Base-by-base conservation (phyloP, 805 yeast species). In the Debaryomyces prosopidis region DNA sequence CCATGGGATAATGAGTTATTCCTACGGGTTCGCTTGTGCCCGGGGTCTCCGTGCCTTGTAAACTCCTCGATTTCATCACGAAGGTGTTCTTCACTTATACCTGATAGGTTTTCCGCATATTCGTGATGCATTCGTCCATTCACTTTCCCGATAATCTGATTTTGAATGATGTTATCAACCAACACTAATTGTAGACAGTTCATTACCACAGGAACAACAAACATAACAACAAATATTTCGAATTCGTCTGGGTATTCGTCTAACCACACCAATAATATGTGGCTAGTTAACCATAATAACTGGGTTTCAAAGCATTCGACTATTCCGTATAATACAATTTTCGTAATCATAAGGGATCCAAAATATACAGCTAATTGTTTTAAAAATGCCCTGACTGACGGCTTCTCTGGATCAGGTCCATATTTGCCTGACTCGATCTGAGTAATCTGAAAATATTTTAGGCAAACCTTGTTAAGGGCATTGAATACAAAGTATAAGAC, bases 211-310 rank as follows among this genome's bases (percentile, higher is more conserved):
- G 95, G 95, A 52, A 86, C 85, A 7, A 87, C 78, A 59, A 94
- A 80, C 83, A 92, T 85, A 19, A 94, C 96, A 49, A 92, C 78
- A 33, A 87, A 84, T 12, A 92, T 88, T 62, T 94, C 96, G 32
- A 89, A 51, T 48, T 73, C 75, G 50, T 85, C 82, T 2, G 96
- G 94, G 63, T 83, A 82, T 43, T 79, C 80, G 55, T 85, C 84
- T 4, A 94, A 80, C 94, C 96, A 87, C n/a, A 87, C 80, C 19
- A 92, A 69, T 28, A 90, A 66, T 71, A 87, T 81, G 46, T 83
- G 83, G 11, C 95, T 89, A 37, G 87, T 71, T 33, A 70, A 52
- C 77, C 77, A 73, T 27, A 73, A 49, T 20, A 73, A 54, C 44
- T 68, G 69, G 5, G 71, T 71, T 49, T 87, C 91, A 49, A 88